These are phyloP conservation scores for Plasmodiophora brassicae DNA, from an alignment of 208 protist genomes.

Conservation along the genomic window DNA sequence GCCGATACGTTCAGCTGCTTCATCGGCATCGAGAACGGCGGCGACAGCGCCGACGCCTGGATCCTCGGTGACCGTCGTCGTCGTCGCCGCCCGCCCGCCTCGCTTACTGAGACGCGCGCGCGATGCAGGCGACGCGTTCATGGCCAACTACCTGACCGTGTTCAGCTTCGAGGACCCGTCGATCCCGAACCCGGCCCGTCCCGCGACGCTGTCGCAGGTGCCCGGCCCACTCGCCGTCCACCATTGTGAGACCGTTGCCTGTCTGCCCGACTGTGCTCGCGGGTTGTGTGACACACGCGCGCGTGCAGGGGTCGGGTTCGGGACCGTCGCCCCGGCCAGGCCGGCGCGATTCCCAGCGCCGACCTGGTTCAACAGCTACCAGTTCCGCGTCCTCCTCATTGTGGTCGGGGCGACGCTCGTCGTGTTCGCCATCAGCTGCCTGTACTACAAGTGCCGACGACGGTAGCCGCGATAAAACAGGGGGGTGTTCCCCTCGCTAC, in stretches of 20 bases:
- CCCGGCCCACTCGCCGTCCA: background rate
- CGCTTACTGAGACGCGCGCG: background rate
- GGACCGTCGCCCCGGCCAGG: background rate
- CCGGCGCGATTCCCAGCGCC: background rate
- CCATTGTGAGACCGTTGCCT: background rate
- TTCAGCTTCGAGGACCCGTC: background rate
- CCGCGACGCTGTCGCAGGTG: background rate
- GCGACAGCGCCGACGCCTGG: no score
- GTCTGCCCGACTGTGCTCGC: background rate
- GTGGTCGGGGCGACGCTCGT: background rate
- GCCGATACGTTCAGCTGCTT: no score
- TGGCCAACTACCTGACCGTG: background rate
- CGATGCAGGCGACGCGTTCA: background rate
- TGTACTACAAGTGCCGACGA: no score
- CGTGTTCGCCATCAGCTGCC: background rate
- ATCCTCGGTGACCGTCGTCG: no score
- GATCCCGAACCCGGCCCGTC: background rate
- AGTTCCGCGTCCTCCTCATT: background rate
- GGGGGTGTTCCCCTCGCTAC: no score
- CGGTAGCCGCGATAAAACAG: no score
- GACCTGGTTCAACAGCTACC: background rate
- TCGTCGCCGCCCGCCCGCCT: no score
- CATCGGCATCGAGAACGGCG: no score
- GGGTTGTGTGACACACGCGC: background rate
- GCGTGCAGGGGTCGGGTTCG: background rate